A percentile compares a stretch with the other conserved stretches of the same genome.
phyloP scores from a whole-genome alignment of 176 grass and related monocot genomes.

The Tillandsia leiboldiana region DNA sequence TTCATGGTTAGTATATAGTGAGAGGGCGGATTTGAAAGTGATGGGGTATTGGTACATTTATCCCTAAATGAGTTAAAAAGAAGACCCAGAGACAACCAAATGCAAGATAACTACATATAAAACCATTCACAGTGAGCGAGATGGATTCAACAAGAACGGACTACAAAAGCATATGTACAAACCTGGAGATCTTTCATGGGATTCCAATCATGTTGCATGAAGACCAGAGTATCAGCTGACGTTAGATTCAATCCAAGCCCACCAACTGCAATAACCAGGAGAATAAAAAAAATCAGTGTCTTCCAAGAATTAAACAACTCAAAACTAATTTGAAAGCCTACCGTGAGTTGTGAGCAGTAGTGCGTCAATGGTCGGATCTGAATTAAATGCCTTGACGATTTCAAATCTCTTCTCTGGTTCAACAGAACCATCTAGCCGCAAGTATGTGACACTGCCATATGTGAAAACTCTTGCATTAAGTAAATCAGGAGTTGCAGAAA shows the following conservation, averaged over 20 bases:
- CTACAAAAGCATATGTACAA: slow-evolving; percentile 7
- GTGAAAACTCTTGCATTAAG: slow-evolving; percentile 11
- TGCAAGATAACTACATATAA: not conserved
- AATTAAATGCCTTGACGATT: slow-evolving; percentile 97
- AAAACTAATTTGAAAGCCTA: slow-evolving; percentile 19
- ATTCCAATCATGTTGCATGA: slow-evolving; percentile 99
- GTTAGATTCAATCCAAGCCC: slow-evolving; percentile 98
- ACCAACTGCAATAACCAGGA: slow-evolving; percentile 47
- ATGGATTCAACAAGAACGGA: not conserved
- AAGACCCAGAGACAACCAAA: not conserved
- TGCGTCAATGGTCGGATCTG: slow-evolving; percentile 95
- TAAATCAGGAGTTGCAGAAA: not conserved
- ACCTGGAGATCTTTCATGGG: slow-evolving; percentile 99
- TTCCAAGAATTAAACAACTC: not conserved
- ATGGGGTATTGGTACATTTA: too few relatives aligned
- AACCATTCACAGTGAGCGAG: not conserved
- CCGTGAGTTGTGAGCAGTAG: slow-evolving; percentile 86
- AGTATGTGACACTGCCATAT: slow-evolving; percentile 66
- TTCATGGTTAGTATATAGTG: too few relatives aligned
- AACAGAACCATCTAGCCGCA: slow-evolving; percentile 92
- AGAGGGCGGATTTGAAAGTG: too few relatives aligned
- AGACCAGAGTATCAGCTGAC: slow-evolving; percentile 94
- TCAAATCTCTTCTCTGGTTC: slow-evolving; percentile 92
- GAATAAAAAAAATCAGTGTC: slow-evolving; percentile 15
- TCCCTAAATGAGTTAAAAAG: too few relatives aligned